Percentiles rank a stretch among this genome's conserved stretches.
These are phyloP conservation scores for Zygosaccharomyces siamensis DNA, from an alignment of 805 yeast species.

Conservation along the genomic window DNA sequence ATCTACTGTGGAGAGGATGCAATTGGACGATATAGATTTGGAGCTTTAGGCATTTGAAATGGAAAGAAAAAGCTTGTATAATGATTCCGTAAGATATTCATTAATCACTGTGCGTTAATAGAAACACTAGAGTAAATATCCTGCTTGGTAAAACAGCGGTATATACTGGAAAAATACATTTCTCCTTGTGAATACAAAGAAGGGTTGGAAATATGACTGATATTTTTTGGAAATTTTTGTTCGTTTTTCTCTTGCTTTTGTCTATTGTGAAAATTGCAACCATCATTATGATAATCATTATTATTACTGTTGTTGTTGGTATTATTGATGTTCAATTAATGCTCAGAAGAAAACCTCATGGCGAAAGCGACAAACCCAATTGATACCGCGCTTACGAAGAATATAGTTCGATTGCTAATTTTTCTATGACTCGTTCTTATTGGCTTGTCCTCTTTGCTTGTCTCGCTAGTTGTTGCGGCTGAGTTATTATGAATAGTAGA, in stretches of 20 bases:
- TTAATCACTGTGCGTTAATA: background rate
- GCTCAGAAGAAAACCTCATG: constrained; percentile 16
- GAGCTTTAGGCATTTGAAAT: background rate
- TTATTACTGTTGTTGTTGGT: background rate
- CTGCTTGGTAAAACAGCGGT: background rate
- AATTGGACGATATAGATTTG: constrained; percentile 32
- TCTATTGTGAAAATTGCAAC: background rate
- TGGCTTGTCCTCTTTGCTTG: constrained; percentile 6
- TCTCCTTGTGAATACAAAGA: constrained; percentile 5
- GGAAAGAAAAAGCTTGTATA: background rate
- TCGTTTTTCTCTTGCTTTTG: no score
- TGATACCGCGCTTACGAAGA: constrained; percentile 16
- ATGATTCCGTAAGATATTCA: background rate
- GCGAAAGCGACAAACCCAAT: constrained; percentile 20
- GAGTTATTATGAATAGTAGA: constrained; percentile 2
- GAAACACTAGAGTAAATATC: background rate
- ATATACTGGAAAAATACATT: constrained; percentile 4
- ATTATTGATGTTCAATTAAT: constrained; percentile 5
- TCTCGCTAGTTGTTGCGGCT: background rate
- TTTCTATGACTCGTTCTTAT: constrained; percentile 6
- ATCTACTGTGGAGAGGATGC: constrained; percentile 36
- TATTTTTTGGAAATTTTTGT: background rate
- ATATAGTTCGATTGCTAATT: constrained; percentile 10
- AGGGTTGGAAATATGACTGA: background rate
- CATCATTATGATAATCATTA: background rate